Base-by-base conservation (phyloP, 306 rosid species). In the Quercus gilva region DNA sequence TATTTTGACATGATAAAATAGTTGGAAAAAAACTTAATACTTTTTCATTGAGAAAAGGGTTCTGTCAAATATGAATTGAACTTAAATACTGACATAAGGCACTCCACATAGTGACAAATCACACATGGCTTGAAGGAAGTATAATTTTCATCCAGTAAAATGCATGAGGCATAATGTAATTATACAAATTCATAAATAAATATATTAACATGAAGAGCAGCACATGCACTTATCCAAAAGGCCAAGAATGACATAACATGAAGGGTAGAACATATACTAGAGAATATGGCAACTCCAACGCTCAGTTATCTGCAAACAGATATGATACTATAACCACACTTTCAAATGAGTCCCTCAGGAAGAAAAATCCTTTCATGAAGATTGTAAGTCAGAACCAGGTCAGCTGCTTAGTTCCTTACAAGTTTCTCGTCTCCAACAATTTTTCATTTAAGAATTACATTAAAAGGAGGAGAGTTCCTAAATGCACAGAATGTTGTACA, bases 1-100 rank as follows among this genome's bases (percentile, higher is more conserved):
- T 41, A 74, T 51, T 73, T 81, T 23, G 73, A 74, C 29, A 74
- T 35, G 45, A 79, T 51, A 68, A 23, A 71, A 60, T 55, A 55
- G 17, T 59, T 58, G 60, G 74, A n/a, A 78, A 53, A 33, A 51
- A 69, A 64, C 23, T 10, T 49, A 58, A 64, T 29, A 19, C 52
- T 72, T 77, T 53, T 51, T 23, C 51, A 75, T 70, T 37, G 52
- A 56, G 67, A 79, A 78, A 25, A 72, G 26, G 76, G 63, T 51
- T 79, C 74, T 31, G 65, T 69, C 75, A 61, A 67, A 71, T 53
- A 51, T 58, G 41, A 51, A 20, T 53, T 35, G 70, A 51, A 49
- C 77, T 79, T 25, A 15, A 41, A 65, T 65, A 49, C 17, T 49
- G 53, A 49, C 17, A 49, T 49, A 49, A 49, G 17, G 53, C 53